Base-by-base conservation (phyloP, 2,329 filamentous ascomycete species). In the Trichoderma semiorbis region DNA sequence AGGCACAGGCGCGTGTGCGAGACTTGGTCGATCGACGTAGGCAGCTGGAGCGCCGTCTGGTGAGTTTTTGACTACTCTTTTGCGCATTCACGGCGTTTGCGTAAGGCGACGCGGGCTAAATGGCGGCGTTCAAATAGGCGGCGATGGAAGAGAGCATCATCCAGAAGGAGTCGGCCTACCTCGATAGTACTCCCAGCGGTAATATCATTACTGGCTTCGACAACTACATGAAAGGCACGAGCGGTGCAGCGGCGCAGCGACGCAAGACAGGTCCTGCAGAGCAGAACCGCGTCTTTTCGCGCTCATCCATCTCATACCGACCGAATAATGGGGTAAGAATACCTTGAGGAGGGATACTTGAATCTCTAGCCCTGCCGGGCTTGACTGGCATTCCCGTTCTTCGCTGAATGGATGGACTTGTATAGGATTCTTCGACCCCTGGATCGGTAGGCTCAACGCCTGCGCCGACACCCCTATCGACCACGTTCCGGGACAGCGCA, bases 171-270 rank as follows among this genome's bases (percentile, higher is more conserved):
- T 90, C 91, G 72, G 88, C 91, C 21, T 99, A 99, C 81, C 90
- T 99, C 66, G 95, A 98, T 81, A 94, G 94, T 78, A 97, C 94
- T 5, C 91, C 91, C 16, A 90, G 87, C 76, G 96, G 96, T 58
- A 99, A 99, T 84, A 98, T 99, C 79, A 95, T 99, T 80, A 94
- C 93, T 63, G 96, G 96, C 26, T 99, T 99, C 81, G 96, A 99
- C 81, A 97, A 94, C 80, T 99, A 98, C 84, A 97, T 97, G 85
- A 99, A 99, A 82, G 95, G 93, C 69, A 88, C 87, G 21, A 87
- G 89, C 10, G 88, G 89, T n/a, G 85, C 86, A 2, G 87, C 87
- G 5, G 86, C 90, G 12, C 86, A 89, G 75, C 85, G 92, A 78
- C 88, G 90, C 77, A 89, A 92, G 80, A 86, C 87, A 28, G 88